Conservation (phyloP, 2,329 filamentous ascomycete genomes). For the Dendrostoma leiphaemia region DNA sequence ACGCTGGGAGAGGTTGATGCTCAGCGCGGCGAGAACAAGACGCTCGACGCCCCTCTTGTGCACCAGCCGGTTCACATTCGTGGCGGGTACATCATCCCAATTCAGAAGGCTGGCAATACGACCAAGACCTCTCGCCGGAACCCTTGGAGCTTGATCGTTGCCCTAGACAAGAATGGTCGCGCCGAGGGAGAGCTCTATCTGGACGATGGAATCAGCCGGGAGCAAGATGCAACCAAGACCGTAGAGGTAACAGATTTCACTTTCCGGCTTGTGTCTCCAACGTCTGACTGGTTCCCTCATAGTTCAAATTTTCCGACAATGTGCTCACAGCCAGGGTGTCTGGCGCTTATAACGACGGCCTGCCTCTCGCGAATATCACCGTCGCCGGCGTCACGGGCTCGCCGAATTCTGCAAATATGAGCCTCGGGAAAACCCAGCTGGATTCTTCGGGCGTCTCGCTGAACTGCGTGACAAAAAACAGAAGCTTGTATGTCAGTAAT, state of each 20-base stretch:
- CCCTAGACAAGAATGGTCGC: background rate
- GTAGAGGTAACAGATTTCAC: background rate
- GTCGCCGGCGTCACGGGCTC: background rate
- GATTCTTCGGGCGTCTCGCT: background rate
- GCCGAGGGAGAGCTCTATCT: background rate
- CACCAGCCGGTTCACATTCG: slow-evolving; percentile 1
- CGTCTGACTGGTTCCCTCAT: background rate
- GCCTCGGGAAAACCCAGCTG: background rate
- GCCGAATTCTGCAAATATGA: background rate
- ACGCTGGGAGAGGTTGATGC: background rate
- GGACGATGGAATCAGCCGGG: background rate
- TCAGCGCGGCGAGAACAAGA: background rate
- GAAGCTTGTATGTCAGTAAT: background rate
- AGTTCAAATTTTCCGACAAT: background rate
- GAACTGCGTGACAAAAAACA: background rate
- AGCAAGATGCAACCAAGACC: background rate
- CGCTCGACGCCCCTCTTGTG: background rate
- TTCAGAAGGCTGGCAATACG: slow-evolving; percentile 1
- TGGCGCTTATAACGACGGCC: background rate
- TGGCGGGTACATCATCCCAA: background rate
- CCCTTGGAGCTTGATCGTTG: slow-evolving; percentile 1
- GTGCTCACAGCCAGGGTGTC: background rate
- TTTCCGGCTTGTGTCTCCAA: background rate
- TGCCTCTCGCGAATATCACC: background rate
- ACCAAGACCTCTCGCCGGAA: background rate